These are phyloP conservation scores for Sordariomycetes sp. DNA, from an alignment of 2,329 filamentous ascomycete species.

Conservation along the genomic window DNA sequence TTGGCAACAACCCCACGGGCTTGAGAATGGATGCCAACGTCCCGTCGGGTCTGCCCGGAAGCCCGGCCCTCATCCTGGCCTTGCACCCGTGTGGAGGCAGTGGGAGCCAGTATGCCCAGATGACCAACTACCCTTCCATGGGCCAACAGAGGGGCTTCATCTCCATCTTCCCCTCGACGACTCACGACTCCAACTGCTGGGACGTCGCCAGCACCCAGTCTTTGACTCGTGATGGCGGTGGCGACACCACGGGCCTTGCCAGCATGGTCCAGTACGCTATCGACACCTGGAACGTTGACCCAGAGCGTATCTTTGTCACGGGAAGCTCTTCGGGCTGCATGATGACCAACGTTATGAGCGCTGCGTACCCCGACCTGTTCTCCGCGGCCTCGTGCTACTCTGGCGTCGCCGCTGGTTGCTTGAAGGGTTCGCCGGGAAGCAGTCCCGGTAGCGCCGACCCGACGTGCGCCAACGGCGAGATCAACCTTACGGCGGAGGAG, in stretches of 20 bases:
- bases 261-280: constrained; percentile 44
- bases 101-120: constrained; percentile 36
- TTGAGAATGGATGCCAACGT: constrained; percentile 14
- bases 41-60: constrained; percentile 23
- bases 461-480: constrained; percentile 37
- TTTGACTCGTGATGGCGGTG: constrained; percentile 39
- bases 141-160: constrained; percentile 48
- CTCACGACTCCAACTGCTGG: constrained; percentile 36
- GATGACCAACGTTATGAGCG: constrained; percentile 30
- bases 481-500: constrained; percentile 28
- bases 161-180: constrained; percentile 32
- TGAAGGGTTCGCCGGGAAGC: constrained; percentile 12
- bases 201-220: constrained; percentile 43
- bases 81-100: constrained; percentile 47
- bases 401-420: constrained; percentile 34
- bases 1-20: constrained; percentile 9
- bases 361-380: constrained; percentile 37
- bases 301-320: constrained; percentile 36
- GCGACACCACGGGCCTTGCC: constrained; percentile 39
- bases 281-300: constrained; percentile 34
- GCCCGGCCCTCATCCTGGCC: constrained; percentile 40
- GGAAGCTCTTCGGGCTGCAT: constrained; percentile 17
- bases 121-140: constrained; percentile 36
- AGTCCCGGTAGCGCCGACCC: constrained; percentile 24
- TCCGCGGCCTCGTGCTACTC: constrained; percentile 32